Base-by-base conservation (phyloP, 768 basidiomycete genomes). In the Hygrophoropsis aurantiaca region DNA sequence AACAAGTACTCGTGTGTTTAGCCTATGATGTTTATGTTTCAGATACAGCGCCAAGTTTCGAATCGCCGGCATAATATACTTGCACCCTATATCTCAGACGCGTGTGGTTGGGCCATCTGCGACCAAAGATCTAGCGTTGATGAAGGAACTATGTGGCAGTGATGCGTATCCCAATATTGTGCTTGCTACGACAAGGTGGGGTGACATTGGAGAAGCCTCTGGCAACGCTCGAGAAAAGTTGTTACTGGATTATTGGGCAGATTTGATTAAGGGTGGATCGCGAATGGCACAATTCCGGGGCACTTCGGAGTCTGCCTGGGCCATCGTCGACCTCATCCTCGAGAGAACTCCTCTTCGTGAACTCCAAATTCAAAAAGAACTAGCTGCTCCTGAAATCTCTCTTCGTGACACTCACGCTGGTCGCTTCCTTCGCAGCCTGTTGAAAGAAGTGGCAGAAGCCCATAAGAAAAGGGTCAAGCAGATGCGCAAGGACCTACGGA, bases 121-220 rank as follows among this genome's bases (percentile, higher is more conserved):
- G 10, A 62, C 30, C 2, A 50, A 50, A 13, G 67, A 68, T 49
- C 54, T 69, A 18, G 47, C 49, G 11, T 60, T 68, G 59, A 69
- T 71, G 46, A 40, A 37, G 21, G 34, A 20, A 25, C 32, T 58
- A n/a, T 58, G 56, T 24, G 56, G 62, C 54, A 3, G 55, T 58
- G 24, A 51, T 63, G 34, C 67, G 56, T 41, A 59, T 23, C 50
- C 50, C 23, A 61, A 67, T 27, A 61, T 70, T 3, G 45, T 67
- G 18, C 53, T 71, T 4, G 60, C 59, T 13, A 67, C 70, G 1
- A 68, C 70, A 11, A 68, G 66, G 62, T 71, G 68, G 69, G 59
- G 60, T 42, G 54, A 51, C 11, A 47, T 60, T 15, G 47, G 44
- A 3, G 27, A 27, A 18, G 49, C 40, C 3, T 47, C 50, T 5